Base-by-base conservation (phyloP, 495 filamentous ascomycete genomes). In the Aeminium ludgeri region DNA sequence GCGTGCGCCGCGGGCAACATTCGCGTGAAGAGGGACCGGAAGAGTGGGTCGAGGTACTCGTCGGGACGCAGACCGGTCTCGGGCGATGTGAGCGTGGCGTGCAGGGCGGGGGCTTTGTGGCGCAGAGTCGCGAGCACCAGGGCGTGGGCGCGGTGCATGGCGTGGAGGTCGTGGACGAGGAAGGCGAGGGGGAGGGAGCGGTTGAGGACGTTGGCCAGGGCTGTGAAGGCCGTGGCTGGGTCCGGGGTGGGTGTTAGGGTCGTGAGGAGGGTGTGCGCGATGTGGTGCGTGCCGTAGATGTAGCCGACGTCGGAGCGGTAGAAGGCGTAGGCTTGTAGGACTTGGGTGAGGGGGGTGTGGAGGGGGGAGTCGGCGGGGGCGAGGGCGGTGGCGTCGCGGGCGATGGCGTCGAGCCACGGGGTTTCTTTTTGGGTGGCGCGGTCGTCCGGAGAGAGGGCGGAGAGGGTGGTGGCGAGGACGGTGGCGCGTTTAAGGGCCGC, bases 221-320 rank as follows among this genome's bases (percentile, higher is more conserved):
- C 66, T 44, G 83, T 65, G 58, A 97, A 97, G n/a, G 83, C 69
- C 12, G 75, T 67, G 10, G 73, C 57, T n/a, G n/a, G n/a, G n/a
- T n/a, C n/a, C n/a, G n/a, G n/a, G n/a, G n/a, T n/a, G 0, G 82
- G 66, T 0, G 73, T 72, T 37, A 94, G 76, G 55, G 89, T 83
- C 19, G 94, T 70, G 25, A 91, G 74, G 12, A 93, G 67, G n/a
- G 93, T 67, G 3, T 78, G 87, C 2, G 86, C 85, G 46, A 94
- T 80, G 8, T 77, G 78, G 58, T 92, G 86, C 48, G 82, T 82
- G 42, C 87, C 86, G 41, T 74, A 72, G 38, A 86, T 71, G 48
- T 92, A 94, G 46, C 87, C 87, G 45, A 96, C 82, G 57, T 97
- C 89, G 46, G 75, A 78, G 44, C 89, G 74, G 60, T 97, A 96